Conservation (phyloP, 805 yeast genomes). For the Metschnikowia baotianmanensis region DNA sequence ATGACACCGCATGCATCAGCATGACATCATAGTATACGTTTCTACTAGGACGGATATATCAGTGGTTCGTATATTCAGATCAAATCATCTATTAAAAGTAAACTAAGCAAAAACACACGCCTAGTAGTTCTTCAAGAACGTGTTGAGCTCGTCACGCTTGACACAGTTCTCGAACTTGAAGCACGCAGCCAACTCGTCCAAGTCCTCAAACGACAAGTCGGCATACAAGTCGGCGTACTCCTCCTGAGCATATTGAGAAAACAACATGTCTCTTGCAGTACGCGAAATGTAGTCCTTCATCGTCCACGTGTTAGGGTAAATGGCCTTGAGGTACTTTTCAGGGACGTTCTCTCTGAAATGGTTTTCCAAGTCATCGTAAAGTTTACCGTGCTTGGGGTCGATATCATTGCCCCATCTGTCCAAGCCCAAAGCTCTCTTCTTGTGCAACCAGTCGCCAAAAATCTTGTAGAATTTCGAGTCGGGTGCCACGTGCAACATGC, state of each 20-base stretch:
- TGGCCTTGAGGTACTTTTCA: constrained; percentile 34
- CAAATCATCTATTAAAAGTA: no score
- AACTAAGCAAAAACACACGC: no score
- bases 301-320: constrained; percentile 44
- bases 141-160: constrained; percentile 43
- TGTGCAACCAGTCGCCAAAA: constrained; percentile 41
- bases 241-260: constrained; percentile 42
- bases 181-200: constrained; percentile 50
- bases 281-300: constrained; percentile 37
- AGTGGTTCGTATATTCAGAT: no score
- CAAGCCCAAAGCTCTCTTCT: constrained; percentile 45
- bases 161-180: constrained; percentile 47
- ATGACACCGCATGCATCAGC: no score
- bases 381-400: constrained; percentile 35
- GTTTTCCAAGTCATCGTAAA: constrained; percentile 35
- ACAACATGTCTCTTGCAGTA: constrained; percentile 42
- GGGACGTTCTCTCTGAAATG: constrained; percentile 42
- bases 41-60: no score
- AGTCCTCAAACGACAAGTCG: constrained; percentile 42
- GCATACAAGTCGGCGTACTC: constrained; percentile 46
- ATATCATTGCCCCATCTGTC: constrained; percentile 52
- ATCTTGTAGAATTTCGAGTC: constrained; percentile 42
- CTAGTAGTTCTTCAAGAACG: constrained; percentile 26
- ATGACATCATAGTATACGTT: no score
- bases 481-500: constrained; percentile 46